Percentiles rank a stretch among this genome's conserved stretches.
phyloP scores from a whole-genome alignment of 1,284 basidiomycete genomes.

The Blastosporella zonata region DNA sequence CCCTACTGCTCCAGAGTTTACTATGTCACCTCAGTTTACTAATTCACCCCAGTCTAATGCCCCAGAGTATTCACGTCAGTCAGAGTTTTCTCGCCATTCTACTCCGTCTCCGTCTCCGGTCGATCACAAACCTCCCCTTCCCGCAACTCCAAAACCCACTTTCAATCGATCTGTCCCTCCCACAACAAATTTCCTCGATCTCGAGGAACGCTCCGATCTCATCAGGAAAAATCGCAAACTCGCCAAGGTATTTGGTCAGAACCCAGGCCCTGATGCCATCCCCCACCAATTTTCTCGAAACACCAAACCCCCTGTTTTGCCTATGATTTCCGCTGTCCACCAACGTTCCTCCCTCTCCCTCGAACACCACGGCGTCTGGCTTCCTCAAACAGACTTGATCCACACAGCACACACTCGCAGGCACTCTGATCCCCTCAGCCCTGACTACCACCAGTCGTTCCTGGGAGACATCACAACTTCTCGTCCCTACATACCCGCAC shows the following conservation, averaged over 20 bases:
- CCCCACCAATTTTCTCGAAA: conserved; percentile 28
- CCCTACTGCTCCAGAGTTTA: conserved; percentile 29
- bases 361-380: conserved; percentile 18
- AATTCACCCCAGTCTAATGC: conserved; percentile 16
- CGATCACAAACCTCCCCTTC: conserved; percentile 38
- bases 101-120: too few relatives aligned
- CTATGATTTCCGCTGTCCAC: conserved; percentile 23
- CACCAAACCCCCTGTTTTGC: conserved; percentile 17
- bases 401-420: conserved; percentile 36
- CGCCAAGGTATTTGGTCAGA: conserved; percentile 72
- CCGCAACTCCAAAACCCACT: conserved; percentile 33
- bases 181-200: conserved; percentile 64
- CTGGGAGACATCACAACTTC: conserved; percentile 20
- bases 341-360: conserved; percentile 34
- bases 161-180: conserved; percentile 40
- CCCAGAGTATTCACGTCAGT: too few relatives aligned
- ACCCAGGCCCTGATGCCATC: conserved; percentile 41
- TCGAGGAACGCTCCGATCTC: conserved; percentile 68
- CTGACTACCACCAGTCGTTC: conserved; percentile 31
- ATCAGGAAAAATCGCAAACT: conserved; percentile 75
- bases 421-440: conserved; percentile 48
- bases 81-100: too few relatives aligned
- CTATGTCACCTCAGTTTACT: conserved; percentile 6
- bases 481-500: conserved; percentile 15
- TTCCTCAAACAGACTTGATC: conserved; percentile 12